These are phyloP conservation scores for Arthrobotrys musiformis DNA, from an alignment of 2,329 filamentous ascomycete genomes.

Conservation along the genomic window DNA sequence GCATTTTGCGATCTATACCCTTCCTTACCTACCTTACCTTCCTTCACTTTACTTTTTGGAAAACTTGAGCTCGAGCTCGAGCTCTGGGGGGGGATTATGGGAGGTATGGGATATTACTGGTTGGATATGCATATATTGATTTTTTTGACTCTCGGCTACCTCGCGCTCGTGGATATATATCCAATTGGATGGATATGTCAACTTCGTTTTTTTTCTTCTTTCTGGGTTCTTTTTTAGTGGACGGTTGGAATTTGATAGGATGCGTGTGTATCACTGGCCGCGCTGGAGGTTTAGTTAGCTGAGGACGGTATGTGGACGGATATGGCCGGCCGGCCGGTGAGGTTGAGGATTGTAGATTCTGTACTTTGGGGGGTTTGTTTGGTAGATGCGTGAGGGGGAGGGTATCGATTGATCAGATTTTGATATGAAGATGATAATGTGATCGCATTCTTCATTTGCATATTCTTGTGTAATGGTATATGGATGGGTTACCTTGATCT, in stretches of 20 bases:
- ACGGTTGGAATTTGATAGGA: background rate
- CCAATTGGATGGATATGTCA: slow-evolving; percentile 1
- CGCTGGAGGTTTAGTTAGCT: background rate
- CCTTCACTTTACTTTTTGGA: too few species aligned
- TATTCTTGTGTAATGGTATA: too few species aligned
- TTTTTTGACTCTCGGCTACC: background rate
- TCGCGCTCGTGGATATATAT: slow-evolving; percentile 3
- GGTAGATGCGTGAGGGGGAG: background rate
- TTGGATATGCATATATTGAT: background rate
- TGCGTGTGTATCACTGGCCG: background rate
- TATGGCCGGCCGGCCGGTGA: background rate
- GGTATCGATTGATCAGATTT: background rate
- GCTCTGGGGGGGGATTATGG: too few species aligned
- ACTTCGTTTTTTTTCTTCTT: background rate
- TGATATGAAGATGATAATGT: too few species aligned
- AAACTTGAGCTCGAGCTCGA: too few species aligned
- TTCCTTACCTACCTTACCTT: too few species aligned
- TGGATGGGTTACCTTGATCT: too few species aligned
- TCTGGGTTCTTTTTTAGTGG: too few species aligned
- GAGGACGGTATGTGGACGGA: background rate
- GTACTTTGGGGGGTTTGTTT: background rate
- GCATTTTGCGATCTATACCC: background rate
- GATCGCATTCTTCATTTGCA: too few species aligned
- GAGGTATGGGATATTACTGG: too few species aligned
- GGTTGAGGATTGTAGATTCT: background rate